These are phyloP conservation scores for Saururus chinensis DNA, from an alignment of 164 flowering plant species.

Conservation along the genomic window DNA sequence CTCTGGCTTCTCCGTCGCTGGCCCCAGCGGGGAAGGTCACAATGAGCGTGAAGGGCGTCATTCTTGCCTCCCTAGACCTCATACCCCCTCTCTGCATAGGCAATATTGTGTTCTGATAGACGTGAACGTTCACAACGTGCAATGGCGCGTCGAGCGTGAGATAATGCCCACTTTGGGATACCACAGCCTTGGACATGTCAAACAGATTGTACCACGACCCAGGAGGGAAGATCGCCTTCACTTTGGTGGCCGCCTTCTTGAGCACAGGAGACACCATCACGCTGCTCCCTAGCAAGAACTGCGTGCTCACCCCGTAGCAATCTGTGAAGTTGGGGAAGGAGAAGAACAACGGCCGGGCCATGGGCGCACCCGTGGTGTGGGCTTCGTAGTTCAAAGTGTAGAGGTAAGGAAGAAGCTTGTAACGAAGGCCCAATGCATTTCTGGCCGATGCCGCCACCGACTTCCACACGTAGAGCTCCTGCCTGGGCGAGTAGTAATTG, in stretches of 20 bases:
- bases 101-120: slow-evolving; percentile 58
- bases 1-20: slow-evolving; percentile 33
- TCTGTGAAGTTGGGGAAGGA: slow-evolving; percentile 43
- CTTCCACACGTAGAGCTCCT: slow-evolving; percentile 80
- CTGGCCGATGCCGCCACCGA: slow-evolving; percentile 70
- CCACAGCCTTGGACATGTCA: slow-evolving; percentile 40
- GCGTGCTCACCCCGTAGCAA: slow-evolving; percentile 54
- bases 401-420: slow-evolving; percentile 65
- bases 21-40: slow-evolving; percentile 57
- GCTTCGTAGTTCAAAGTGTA: slow-evolving; percentile 81
- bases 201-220: slow-evolving; percentile 81
- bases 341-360: slow-evolving; percentile 84
- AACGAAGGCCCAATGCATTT: slow-evolving; percentile 73
- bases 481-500: slow-evolving; percentile 51
- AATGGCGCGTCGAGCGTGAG: slow-evolving; percentile 63
- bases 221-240: slow-evolving; percentile 56
- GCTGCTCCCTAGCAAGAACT: slow-evolving; percentile 65
- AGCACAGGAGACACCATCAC: slow-evolving; percentile 78
- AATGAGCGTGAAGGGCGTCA: slow-evolving; percentile 48
- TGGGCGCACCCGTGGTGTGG: slow-evolving; percentile 61
- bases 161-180: slow-evolving; percentile 29
- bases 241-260: slow-evolving; percentile 24
- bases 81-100: slow-evolving; percentile 79
- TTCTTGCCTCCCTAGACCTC: slow-evolving; percentile 56
- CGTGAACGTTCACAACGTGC: slow-evolving; percentile 64